Evolutionary conservation across 2,329 filamentous ascomycete genomes (phyloP), one percentile per base, ranked within the genome.

Genomic region (Didymellaceae sp.): DNA sequence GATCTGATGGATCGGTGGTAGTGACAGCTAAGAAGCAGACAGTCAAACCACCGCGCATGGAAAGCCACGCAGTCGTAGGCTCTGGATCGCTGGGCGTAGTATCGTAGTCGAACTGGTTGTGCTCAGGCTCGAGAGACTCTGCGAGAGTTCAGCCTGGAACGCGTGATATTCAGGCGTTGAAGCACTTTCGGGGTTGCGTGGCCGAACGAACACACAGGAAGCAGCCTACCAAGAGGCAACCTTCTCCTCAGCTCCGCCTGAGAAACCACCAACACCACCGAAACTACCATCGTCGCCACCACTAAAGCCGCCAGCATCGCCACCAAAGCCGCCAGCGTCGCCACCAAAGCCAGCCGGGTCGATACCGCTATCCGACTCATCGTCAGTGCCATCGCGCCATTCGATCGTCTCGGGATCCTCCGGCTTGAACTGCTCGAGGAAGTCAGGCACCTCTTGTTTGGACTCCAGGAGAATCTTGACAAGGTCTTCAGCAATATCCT

Each of bases 401-500:
- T 74, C 67, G 5, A 82, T 72, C 24, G 51, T 70, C 59, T 77
- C 74, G 0, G 74, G 76, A 1, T 81, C 80, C 50, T 86, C 81
- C 0, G 88, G 87, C 47, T 84, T 75, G 68, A 84, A 85, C 1
- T 78, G 58, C 58, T 87, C 69, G 0, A 97, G 81, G 68, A 97
- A 97, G 0, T 95, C 89, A 0, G 94, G 94, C 20, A 99, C 75
- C 0, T 79, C 74, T 73, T 96, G 91, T 5, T 85, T 80, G 5
- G 85, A 89, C 74, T 97, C 93, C 0, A 96, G 67, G 0, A 99
- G 79, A 5, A 90, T 86, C 70, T 92, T 91, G 28, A 90, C 89
- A 0, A 99, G 79, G 1, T 88, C 85, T 8, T 82, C 80, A 0
- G 82, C 91, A 32, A 97, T 76, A 3, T 86, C 82, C 47, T 88